Base-by-base conservation (phyloP, 352 stramenopile species). In the Phytophthora aleatoria region DNA sequence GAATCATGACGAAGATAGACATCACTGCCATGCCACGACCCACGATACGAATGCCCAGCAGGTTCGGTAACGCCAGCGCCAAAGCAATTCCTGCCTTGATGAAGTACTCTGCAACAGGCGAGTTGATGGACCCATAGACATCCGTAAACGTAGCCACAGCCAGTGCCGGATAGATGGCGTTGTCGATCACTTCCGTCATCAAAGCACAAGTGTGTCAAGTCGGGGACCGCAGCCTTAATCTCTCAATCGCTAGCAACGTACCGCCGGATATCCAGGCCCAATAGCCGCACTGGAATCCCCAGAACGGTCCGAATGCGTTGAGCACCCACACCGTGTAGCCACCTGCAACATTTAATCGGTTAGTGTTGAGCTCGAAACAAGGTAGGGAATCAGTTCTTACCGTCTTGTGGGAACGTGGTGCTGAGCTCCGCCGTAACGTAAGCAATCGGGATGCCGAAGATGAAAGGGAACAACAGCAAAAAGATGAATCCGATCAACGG, bases 361-460 rank as follows among this genome's bases (percentile, higher is more conserved):
- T 20, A 20, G 20, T 20, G 73, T 15, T 66, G 63, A 55, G 16
- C 50, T 36, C 13, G 45, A 6, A 53, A 30, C 11, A 9, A 48
- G 12, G 3, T 35, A 8, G 60, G 10, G 27, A 45, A 6, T 33
- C 11, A 15, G 12, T 16, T 66, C 56, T 54, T 45, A 76, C 74
- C 76, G 41, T 86, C 76, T 62, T 98, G 89, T 0, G 91, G 92
- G 73, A 97, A 98, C 7, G 93, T 76, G 0, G 88, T 89, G 38
- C 89, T 92, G 15, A 99, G 78, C 74, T 98, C 94, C 15, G 92
- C 90, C 6, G 93, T 98, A 35, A 99, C 89, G 50, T 97, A 81
- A 16, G 89, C 90, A 65, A 98, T 94, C 11, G 93, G 94, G 15
- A 98, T 57, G 3, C 81, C 90, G 84, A 92, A 98, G 16, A 98